phyloP scores from a whole-genome alignment of 495 filamentous ascomycete genomes.

The Physcia stellaris region DNA sequence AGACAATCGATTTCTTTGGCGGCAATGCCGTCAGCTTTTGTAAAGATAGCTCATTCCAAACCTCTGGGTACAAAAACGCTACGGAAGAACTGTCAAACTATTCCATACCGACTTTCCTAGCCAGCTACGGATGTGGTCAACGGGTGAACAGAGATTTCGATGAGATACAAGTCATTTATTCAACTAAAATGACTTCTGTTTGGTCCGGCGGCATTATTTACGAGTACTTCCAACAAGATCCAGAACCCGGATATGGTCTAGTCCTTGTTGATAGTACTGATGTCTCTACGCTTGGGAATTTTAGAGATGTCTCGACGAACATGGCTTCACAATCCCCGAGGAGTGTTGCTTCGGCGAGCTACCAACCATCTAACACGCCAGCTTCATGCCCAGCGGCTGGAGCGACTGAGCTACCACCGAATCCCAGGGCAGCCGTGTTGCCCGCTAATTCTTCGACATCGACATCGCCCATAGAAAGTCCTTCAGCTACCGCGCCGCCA shows the following conservation, averaged over 20 bases:
- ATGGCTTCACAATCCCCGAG: too few relatives aligned
- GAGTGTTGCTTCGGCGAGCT: too few relatives aligned
- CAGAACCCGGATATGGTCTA: constrained; percentile 48
- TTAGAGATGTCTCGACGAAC: too few relatives aligned
- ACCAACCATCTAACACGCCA: too few relatives aligned
- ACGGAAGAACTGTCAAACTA: constrained; percentile 84
- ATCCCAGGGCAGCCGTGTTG: too few relatives aligned
- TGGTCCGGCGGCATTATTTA: constrained; percentile 96
- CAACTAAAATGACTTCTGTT: constrained; percentile 68
- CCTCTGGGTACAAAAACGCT: constrained; percentile 81
- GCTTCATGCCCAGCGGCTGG: too few relatives aligned
- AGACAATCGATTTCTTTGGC: constrained; percentile 87
- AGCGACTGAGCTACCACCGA: too few relatives aligned
- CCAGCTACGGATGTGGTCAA: constrained; percentile 83
- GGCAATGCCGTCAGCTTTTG: constrained; percentile 99
- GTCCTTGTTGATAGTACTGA: constrained; percentile 51
- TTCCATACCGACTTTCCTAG: constrained; percentile 86
- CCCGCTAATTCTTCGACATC: too few relatives aligned
- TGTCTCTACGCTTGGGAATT: too few relatives aligned
- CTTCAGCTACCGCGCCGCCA: too few relatives aligned
- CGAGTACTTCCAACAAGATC: constrained; percentile 67
- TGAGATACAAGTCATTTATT: constrained; percentile 73
- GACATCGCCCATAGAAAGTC: too few relatives aligned
- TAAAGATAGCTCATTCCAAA: constrained; percentile 59
- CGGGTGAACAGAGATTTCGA: constrained; percentile 69